Evolutionary conservation across 2,329 filamentous ascomycete species (phyloP).

Genomic region (Diaporthe vexans): DNA sequence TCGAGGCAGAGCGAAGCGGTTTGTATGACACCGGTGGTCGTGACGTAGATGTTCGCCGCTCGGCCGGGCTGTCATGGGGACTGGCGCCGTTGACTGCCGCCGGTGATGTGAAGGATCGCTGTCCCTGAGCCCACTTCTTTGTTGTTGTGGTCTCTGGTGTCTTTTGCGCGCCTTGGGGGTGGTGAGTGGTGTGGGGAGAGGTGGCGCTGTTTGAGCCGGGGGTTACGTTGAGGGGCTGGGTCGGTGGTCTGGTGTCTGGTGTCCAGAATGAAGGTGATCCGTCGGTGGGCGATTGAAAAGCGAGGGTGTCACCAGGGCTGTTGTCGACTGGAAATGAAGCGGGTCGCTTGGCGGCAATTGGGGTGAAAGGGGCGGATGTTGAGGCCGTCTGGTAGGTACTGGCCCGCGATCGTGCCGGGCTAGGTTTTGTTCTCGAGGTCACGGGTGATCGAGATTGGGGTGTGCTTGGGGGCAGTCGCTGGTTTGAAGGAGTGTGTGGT

Average conservation of each 20-base stretch:
- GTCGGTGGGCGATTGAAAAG: constrained; percentile 43
- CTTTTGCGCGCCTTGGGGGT: constrained; percentile 43
- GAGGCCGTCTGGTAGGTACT: constrained; percentile 54
- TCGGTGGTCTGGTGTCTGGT: constrained; percentile 35
- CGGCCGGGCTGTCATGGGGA: constrained; percentile 44
- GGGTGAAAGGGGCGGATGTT: constrained; percentile 43
- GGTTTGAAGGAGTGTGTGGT: constrained; percentile 4
- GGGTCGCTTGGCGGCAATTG: constrained; percentile 51
- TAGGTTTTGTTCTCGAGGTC: constrained; percentile 45
- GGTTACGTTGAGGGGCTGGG: constrained; percentile 48
- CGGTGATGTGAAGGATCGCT: constrained; percentile 63
- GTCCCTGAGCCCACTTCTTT: constrained; percentile 56
- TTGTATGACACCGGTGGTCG: constrained; percentile 67
- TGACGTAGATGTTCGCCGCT: constrained; percentile 53
- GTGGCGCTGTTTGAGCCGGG: constrained; percentile 8
- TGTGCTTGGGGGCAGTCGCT: constrained; percentile 41
- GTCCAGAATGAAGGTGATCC: constrained; percentile 37
- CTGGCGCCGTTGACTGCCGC: constrained; percentile 48
- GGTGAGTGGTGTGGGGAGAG: constrained; percentile 46
- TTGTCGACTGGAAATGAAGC: constrained; percentile 56
- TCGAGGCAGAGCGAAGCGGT: constrained; percentile 52
- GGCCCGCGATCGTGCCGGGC: constrained; percentile 52
- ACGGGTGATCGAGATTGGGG: constrained; percentile 40
- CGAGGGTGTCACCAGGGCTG: constrained; percentile 32
- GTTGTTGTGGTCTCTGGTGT: constrained; percentile 50